Conservation (phyloP, 176 grass and related monocot genomes). For the Coix lacrymajobi region DNA sequence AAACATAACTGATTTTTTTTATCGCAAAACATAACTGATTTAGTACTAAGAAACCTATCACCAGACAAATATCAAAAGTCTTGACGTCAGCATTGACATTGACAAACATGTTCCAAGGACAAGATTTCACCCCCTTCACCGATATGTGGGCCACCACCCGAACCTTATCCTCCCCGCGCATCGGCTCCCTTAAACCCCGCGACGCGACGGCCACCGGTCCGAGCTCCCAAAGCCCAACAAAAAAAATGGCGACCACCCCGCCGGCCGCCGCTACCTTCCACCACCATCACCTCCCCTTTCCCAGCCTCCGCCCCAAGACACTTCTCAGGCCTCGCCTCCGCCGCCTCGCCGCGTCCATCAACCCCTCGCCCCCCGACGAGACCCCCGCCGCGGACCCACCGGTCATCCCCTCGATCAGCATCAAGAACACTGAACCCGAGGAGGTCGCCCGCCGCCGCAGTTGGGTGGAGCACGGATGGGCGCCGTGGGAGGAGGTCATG, state of each 20-base stretch:
- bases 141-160: background rate
- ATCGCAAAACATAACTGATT: no score
- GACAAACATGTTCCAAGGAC: background rate
- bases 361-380: constrained; percentile 51
- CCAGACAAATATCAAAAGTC: no score
- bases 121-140: background rate
- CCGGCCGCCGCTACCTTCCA: constrained; percentile 36
- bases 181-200: constrained; percentile 17
- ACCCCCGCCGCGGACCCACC: constrained; percentile 47
- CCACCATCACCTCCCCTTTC: constrained; percentile 25
- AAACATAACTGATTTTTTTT: no score
- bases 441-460: constrained; percentile 58
- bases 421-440: constrained; percentile 51
- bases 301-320: constrained; percentile 32
- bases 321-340: background rate
- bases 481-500: constrained; percentile 86
- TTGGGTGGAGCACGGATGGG: constrained; percentile 86
- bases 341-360: constrained; percentile 28
- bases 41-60: no score
- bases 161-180: constrained; percentile 26
- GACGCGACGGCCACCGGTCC: constrained; percentile 11
- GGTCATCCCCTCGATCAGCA: constrained; percentile 39
- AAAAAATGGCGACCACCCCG: constrained; percentile 57
- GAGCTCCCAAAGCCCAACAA: constrained; percentile 4
- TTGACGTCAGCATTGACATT: no score